Evolutionary conservation across 179 eudicot genomes (phyloP).

Genomic region (Beta macrorhiza): DNA sequence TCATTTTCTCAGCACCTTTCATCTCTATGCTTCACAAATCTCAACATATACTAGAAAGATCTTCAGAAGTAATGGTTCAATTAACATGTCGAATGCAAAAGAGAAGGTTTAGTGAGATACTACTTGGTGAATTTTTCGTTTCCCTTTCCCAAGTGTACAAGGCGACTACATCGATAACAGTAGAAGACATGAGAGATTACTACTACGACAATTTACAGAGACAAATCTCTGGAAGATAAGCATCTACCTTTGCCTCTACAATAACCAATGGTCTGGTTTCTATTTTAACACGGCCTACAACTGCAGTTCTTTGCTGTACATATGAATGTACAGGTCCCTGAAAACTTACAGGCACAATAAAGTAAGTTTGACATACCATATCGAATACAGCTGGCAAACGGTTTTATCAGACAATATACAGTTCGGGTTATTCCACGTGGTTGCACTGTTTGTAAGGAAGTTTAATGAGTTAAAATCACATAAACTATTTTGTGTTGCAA

Average conservation of each 20-base stretch:
- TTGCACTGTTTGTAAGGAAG: not conserved
- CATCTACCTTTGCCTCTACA: slow-evolving; percentile 71
- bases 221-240: not conserved
- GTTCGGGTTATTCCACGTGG: not conserved
- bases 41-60: not conserved
- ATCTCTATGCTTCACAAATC: not conserved
- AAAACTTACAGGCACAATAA: slow-evolving; percentile 18
- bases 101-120: not conserved
- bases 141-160: not conserved
- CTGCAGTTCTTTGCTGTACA: slow-evolving; percentile 71
- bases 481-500: not conserved
- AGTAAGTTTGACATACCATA: not conserved
- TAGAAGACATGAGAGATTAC: not conserved
- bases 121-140: not conserved
- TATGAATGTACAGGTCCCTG: slow-evolving; percentile 96
- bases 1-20: not conserved
- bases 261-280: slow-evolving; percentile 78
- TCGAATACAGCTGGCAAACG: not conserved
- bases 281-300: slow-evolving; percentile 89
- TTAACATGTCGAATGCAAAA: not conserved
- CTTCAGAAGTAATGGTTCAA: not conserved
- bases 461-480: not conserved
- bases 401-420: not conserved
- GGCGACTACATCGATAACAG: too few species aligned
- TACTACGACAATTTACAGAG: not conserved